phyloP scores from a whole-genome alignment of 805 yeast species.

The Wickerhamomyces rabaulensis region DNA sequence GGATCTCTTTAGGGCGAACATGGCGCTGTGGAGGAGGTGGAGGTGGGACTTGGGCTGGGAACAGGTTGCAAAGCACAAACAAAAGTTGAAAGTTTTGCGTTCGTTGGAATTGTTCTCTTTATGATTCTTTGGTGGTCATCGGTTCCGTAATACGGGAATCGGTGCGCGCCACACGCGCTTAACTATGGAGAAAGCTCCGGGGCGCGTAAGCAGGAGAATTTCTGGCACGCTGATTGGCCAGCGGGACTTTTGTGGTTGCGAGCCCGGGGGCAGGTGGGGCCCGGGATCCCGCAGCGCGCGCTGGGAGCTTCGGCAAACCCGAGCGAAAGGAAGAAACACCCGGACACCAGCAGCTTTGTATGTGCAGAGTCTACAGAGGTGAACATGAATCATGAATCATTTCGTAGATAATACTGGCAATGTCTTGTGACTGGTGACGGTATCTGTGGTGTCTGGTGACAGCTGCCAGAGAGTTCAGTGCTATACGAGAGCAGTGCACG shows the following conservation, averaged over 20 bases:
- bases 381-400: too few relatives aligned
- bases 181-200: slow-evolving; percentile 10
- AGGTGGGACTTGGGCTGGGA: too few relatives aligned
- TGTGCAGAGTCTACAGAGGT: too few relatives aligned
- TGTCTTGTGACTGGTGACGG: too few relatives aligned
- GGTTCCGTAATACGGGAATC: slow-evolving; percentile 11
- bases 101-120: neutral
- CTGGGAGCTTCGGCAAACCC: too few relatives aligned
- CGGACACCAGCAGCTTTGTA: too few relatives aligned
- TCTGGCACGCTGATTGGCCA: slow-evolving; percentile 6
- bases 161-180: slow-evolving; percentile 7
- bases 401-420: too few relatives aligned
- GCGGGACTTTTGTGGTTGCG: neutral
- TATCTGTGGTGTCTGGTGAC: too few relatives aligned
- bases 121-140: slow-evolving; percentile 9
- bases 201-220: slow-evolving; percentile 10
- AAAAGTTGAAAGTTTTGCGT: neutral
- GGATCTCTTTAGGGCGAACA: slow-evolving; percentile 4
- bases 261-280: neutral
- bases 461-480: too few relatives aligned
- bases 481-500: too few relatives aligned
- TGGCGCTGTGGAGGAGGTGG: neutral
- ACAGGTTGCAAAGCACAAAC: neutral
- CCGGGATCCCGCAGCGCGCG: too few relatives aligned
- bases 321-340: too few relatives aligned